These are phyloP conservation scores for Venturia nashicola DNA, from an alignment of 2,329 filamentous ascomycete genomes.

Conservation along the genomic window DNA sequence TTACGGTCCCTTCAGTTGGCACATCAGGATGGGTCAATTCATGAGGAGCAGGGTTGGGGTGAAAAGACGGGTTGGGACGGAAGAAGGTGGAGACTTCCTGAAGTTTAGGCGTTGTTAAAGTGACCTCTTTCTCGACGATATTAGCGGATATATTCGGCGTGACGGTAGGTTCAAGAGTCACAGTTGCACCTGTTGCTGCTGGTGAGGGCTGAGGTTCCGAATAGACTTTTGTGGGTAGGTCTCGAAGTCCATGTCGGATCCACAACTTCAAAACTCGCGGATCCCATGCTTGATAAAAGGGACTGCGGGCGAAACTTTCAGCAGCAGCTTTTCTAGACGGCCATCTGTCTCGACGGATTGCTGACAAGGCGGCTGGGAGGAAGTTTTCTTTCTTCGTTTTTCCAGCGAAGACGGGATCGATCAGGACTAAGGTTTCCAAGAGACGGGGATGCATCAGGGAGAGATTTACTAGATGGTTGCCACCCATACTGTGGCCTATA, in stretches of 20 bases:
- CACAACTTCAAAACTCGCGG: constrained; percentile 63
- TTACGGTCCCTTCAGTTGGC: constrained; percentile 22
- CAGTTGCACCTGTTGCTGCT: constrained; percentile 9
- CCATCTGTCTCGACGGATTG: constrained; percentile 69
- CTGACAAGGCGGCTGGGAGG: constrained; percentile 47
- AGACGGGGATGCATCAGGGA: constrained; percentile 71
- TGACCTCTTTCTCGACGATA: constrained; percentile 39
- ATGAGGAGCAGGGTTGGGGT: constrained; percentile 26
- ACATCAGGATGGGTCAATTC: constrained; percentile 32
- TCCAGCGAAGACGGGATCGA: constrained; percentile 70
- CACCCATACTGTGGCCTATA: constrained; percentile 84
- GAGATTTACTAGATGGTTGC: constrained; percentile 57
- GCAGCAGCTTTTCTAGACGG: constrained; percentile 59
- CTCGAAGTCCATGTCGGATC: constrained; percentile 62
- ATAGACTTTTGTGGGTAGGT: constrained; percentile 52
- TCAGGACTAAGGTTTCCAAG: constrained; percentile 58
- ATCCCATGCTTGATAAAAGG: constrained; percentile 79
- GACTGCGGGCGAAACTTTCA: constrained; percentile 51
- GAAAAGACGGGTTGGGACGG: constrained; percentile 43
- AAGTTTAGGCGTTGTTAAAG: constrained; percentile 70
- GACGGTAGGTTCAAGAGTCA: constrained; percentile 15
- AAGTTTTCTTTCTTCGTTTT: constrained; percentile 28
- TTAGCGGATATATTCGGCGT: constrained; percentile 16
- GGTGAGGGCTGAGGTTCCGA: constrained; percentile 23
- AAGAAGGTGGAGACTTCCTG: constrained; percentile 77